A percentile compares a stretch with the other conserved stretches of the same genome.
Conservation (phyloP, 78 protist species). For the Planoprotostelium fungivorum region DNA sequence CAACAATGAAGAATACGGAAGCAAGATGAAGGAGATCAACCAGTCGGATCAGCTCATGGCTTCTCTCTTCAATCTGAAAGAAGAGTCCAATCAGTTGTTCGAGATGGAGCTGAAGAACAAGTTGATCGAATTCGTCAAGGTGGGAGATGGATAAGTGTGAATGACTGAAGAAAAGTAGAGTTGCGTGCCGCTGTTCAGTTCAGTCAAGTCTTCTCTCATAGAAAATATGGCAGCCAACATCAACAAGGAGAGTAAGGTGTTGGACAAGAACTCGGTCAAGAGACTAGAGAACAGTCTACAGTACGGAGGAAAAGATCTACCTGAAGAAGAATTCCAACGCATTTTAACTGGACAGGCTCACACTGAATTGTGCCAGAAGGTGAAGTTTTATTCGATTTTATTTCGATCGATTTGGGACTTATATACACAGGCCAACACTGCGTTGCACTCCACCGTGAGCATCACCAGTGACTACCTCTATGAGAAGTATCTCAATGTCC, state of each 20-base stretch:
- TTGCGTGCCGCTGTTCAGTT: background rate
- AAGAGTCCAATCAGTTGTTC: constrained; percentile 31
- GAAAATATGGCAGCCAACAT: background rate
- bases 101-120: constrained; percentile 56
- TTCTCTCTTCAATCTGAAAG: constrained; percentile 36
- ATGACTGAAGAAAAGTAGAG: background rate
- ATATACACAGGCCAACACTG: background rate
- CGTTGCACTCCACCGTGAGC: background rate
- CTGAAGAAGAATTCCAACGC: background rate
- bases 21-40: constrained; percentile 28
- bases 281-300: background rate
- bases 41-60: constrained; percentile 57
- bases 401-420: background rate
- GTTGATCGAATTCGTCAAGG: constrained; percentile 35
- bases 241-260: background rate
- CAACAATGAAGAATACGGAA: constrained; percentile 21
- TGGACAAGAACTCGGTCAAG: background rate
- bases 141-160: background rate
- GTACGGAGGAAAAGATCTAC: background rate
- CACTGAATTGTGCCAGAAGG: background rate
- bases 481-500: background rate
- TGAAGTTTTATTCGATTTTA: too few relatives aligned
- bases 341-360: background rate
- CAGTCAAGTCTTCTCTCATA: background rate
- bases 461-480: background rate